Base-by-base conservation (phyloP, 78 protist genomes). In the Polysphondylium violaceum region DNA sequence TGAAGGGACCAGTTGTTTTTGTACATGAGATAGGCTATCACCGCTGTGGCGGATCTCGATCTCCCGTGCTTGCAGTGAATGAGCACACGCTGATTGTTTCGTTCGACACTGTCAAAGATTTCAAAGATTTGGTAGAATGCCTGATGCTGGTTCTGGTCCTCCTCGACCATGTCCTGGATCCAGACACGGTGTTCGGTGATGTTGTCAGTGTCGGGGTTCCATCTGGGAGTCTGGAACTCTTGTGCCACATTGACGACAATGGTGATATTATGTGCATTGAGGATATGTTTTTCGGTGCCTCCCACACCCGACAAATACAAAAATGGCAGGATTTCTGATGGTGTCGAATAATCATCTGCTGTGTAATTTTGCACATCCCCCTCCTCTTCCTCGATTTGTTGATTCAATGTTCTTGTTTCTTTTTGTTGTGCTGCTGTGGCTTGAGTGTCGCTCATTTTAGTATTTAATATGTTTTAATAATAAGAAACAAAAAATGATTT, bases 1-100 rank as follows among this genome's bases (percentile, higher is more conserved):
- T 64, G 25, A 4, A 64, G n/a, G 7, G 11, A 16, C 51, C 4
- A 64, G 7, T 64, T 64, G 12, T 31, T 23, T 68, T 72, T 72
- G 36, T 72, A 72, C 88, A 79, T 63, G 27, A 79, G 56, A 36
- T 79, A 79, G 14, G 88, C 64, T 21, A 79, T 79, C 21, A 79
- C 73, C 12, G 41, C 63, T 6, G 88, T 63, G 9, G 88, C 77
- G 21, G 64, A 47, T 53, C 88, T 44, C 11, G 77, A 68, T 55
- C 73, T 44, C 17, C 88, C 88, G 14, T 55, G 41, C 64, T 44
- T 59, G 73, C 88, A 79, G 55, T 79, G 88, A 17, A 79, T 35
- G 7, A 79, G 44, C 12, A 56, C 43, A 11, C 41, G 31, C 8
- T 47, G 29, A 40, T 69, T 69, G 55, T 14, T 69, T 47, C 31